Evolutionary conservation across 495 filamentous ascomycete species (phyloP), one percentile per base, ranked within the genome.

Genomic region (Penicillium parvum): DNA sequence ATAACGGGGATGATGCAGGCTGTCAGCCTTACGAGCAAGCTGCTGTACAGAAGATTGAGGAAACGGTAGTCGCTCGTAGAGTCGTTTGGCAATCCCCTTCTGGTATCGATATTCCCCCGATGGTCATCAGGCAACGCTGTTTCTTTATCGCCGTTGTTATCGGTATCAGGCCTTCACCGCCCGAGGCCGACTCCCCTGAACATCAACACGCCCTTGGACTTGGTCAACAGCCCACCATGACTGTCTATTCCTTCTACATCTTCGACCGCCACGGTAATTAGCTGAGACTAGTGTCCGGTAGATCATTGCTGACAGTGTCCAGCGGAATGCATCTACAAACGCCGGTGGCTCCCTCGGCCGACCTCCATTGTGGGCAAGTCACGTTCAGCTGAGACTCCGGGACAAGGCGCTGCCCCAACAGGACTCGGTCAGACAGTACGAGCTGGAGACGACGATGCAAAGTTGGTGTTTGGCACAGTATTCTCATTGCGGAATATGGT

Each of bases 311-410:
- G 6, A 40, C 16, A 7, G 50, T 50, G 15, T 45, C 27, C 52
- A 90, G 92, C 94, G 59, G 92, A 97, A 70, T 98, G 92, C 72
- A 91, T 97, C 65, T 98, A 98, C 81, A 86, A 84, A 56, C 84
- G 86, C 52, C 77, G 79, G 57, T 95, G 88, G 86, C 69, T 73
- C 21, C 69, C 71, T 32, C 68, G 67, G 43, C 76, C 77, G 44
- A 50, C 57, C 47, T 72, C 62, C 6, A 59, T 65, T 25, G 52
- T 51, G 32, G 64, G 66, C 20, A 77, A 69, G 47, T 57, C 66
- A n/a, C n/a, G n/a, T n/a, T n/a, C 25, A 60, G 65, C 21, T 57
- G 61, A 15, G 23, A 4, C 30, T 64, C 67, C 10, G 56, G 21
- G 55, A 63, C 49, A 53, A 26, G 57, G 49, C 28, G 68, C 67